Base-by-base conservation (phyloP, 345 rosid genomes). In the Clarkia xantiana region DNA sequence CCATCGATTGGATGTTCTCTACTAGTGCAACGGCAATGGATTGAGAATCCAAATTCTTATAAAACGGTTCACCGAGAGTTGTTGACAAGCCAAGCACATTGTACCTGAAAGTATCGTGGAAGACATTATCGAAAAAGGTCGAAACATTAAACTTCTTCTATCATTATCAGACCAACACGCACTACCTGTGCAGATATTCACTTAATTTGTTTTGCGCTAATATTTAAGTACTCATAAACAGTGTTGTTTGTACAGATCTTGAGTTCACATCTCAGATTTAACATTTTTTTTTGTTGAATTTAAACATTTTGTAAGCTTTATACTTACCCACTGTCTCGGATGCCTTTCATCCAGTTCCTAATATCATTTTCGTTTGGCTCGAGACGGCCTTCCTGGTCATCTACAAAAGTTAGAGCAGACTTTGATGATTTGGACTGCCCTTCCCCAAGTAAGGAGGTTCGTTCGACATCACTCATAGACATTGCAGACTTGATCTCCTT, bases 261-360 rank as follows among this genome's bases (percentile, higher is more conserved):
- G 25, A 22, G 25, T n/a, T 29, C 36, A 29, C 36, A 7, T 29
- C 36, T 1, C 36, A 29, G 8, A 3, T 29, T 29, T 29, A n/a
- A n/a, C n/a, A 29, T 29, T 10, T 29, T n/a, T n/a, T 29, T 29
- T 29, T 29, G 36, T 29, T 29, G 8, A 29, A 4, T 29, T 29
- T 29, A 29, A 7, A 29, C 36, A 29, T 29, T 29, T 29, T 3
- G n/a, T n/a, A n/a, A n/a, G n/a, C n/a, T n/a, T n/a, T n/a, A n/a
- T n/a, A n/a, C n/a, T 69, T 73, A 86, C 98, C 96, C 96, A 50
- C 98, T 86, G 64, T 90, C 98, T 66, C 98, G 67, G 69, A 90
- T 65, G 42, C 98, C 98, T 67, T 83, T 90, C 62, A 86, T 68
- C 98, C 98, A 90, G 72, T 90, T 90, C 29, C 93, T 73, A 59